Conservation (phyloP, 2,329 filamentous ascomycete species). For the Seiridium unicorne region DNA sequence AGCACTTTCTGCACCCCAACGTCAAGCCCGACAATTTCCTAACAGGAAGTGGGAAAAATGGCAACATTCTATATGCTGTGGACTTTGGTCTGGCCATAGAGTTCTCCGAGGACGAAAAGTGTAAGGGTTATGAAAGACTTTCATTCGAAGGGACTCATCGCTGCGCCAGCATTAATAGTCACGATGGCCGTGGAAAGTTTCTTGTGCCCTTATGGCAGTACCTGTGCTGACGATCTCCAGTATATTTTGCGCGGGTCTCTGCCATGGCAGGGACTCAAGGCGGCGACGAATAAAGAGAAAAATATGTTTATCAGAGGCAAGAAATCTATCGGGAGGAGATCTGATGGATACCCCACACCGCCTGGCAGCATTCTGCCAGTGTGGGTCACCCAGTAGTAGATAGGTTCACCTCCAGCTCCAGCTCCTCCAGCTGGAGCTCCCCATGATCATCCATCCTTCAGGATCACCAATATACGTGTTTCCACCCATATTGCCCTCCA, state of each 20-base stretch:
- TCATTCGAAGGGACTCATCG: conserved; percentile 18
- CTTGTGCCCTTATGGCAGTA: neutral
- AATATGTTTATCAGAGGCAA: conserved; percentile 72
- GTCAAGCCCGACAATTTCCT: conserved; percentile 29
- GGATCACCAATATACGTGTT: too few species aligned
- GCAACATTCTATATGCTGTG: conserved; percentile 23
- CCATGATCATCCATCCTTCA: too few species aligned
- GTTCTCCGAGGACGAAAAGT: conserved; percentile 2
- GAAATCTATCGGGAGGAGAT: conserved; percentile 75
- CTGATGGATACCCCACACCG: too few species aligned
- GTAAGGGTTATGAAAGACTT: conserved; percentile 1
- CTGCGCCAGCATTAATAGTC: conserved; percentile 15
- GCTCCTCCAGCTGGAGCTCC: too few species aligned
- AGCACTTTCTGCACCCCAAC: conserved; percentile 22
- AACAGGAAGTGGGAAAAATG: conserved; percentile 20
- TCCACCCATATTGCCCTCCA: too few species aligned
- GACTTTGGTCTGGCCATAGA: conserved; percentile 25
- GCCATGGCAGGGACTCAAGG: conserved; percentile 72
- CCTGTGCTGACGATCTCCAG: conserved; percentile 55
- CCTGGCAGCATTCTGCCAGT: too few species aligned
- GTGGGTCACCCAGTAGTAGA: too few species aligned
- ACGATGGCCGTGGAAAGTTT: conserved; percentile 12
- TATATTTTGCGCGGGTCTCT: conserved; percentile 75
- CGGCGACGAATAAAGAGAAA: conserved; percentile 73
- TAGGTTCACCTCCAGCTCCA: too few species aligned